Base-by-base conservation (phyloP, 306 rosid species). In the Cercis canadensis region DNA sequence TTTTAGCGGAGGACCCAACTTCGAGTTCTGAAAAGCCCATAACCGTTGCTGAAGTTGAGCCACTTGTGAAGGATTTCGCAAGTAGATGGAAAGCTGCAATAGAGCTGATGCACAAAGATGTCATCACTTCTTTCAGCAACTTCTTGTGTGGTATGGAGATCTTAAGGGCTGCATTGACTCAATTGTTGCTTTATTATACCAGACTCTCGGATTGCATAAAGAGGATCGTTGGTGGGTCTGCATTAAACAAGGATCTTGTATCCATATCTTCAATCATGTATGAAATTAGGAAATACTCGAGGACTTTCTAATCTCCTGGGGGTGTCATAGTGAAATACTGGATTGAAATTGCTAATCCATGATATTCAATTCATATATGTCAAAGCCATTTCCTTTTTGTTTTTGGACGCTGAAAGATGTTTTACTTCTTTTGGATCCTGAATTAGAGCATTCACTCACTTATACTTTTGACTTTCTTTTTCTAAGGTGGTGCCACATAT, bases 21-120 rank as follows among this genome's bases (percentile, higher is more conserved):
- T 73, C 88, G 8, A 84, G 65, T 74, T 78, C 85, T 0, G 96
- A 88, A 69, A 88, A 83, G 68, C 92, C 98, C 8, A 79, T 87
- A 64, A 74, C 96, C 0, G 76, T 87, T 16, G 81, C 85, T 0
- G 98, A 94, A 81, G 94, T 90, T 11, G 96, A 94, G 86, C 97
- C 97, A 14, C 94, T 94, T 0, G 96, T 94, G 70, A 94, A 94
- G 85, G 98, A 94, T 80, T 94, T 94, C 72, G 98, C 87, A 13
- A 85, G 89, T 57, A 84, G 98, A 79, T 94, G 98, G 98, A 94
- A 94, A 83, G 92, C 88, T 52, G 96, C 98, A 10, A 94, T 94
- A 40, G 98, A 94, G 83, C 78, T 94, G 84, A 94, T 94, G 98
- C 98, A 94, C 86, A 94, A 90, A 81, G 98, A 94, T 72, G 98